Evolutionary conservation across 1,284 basidiomycete species (phyloP), one percentile per base, ranked within the genome.

Genomic region (Papiliotrema flavescens): DNA sequence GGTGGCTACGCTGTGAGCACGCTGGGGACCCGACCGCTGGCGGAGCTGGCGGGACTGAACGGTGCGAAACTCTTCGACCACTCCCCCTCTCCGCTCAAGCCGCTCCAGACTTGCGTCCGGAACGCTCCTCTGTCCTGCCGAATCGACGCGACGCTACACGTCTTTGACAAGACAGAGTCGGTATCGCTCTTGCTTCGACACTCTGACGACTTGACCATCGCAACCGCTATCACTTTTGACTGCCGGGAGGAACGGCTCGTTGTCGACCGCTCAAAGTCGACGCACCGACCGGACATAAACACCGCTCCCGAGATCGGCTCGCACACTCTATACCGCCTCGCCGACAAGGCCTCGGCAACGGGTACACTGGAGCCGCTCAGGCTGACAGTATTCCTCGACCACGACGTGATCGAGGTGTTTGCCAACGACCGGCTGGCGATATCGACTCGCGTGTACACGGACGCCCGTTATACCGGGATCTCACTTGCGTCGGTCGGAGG

Each of bases 371-470:
- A 63, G 51, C 48, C 51, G 1, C 61, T 72, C 39, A 54, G 62
- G 32, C 50, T 72, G 26, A 60, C 57, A 0, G 59, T 74, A n/a
- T 53, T 70, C 23, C 51, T 72, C 24, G 71, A 74, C 53, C 61
- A 64, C 51, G 66, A 65, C 34, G 52, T 71, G 13, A 39, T 74
- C n/a, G 70, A 74, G 46, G 63, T 74, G 15, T 65, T 65, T 39
- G 66, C 68, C n/a, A 74, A 74, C 48, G 65, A 70, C 49, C 62
- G 66, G 43, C 56, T 62, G 23, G 58, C 66, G 6, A 56, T 74
- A n/a, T 56, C 71, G 6, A 70, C 70, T 17, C 59, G 70, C n/a
- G 60, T 64, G 13, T 73, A 72, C 56, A 42, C 41, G 22, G 28
- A 32, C 11, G 28, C 26, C 7, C n/a, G n/a, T 6, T 7, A 17